Percentiles rank a stretch among this genome's conserved stretches.
phyloP scores from a whole-genome alignment of 73 alveolate genomes.

The Paramecium caudatum region DNA sequence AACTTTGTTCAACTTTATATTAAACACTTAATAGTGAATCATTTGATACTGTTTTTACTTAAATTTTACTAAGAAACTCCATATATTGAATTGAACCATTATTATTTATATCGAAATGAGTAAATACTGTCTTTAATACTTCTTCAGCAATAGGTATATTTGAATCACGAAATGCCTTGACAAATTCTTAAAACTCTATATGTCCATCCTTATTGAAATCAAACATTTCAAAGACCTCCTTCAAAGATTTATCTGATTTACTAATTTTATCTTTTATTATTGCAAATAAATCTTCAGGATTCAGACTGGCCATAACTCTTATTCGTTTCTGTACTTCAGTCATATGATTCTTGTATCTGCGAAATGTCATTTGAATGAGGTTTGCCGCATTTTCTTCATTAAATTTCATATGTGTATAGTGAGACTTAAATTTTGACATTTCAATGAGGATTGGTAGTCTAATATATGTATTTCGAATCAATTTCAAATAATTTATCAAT shows the following conservation, averaged over 20 bases:
- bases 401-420: not conserved
- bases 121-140: constrained; percentile 10
- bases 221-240: constrained; percentile 51
- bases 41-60: constrained; percentile 43
- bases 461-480: constrained; percentile 35
- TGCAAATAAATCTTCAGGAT: constrained; percentile 43
- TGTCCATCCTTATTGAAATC: constrained; percentile 59
- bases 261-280: constrained; percentile 2
- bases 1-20: constrained; percentile 2
- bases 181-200: constrained; percentile 33
- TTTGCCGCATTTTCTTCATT: constrained; percentile 35
- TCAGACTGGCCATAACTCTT: constrained; percentile 12
- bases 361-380: not conserved
- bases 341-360: constrained; percentile 58
- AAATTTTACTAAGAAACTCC: constrained; percentile 61
- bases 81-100: constrained; percentile 45
- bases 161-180: constrained; percentile 48
- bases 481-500: constrained; percentile 23
- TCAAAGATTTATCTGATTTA: constrained; percentile 10
- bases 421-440: not conserved
- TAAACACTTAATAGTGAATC: not conserved
- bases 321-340: constrained; percentile 46
- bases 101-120: constrained; percentile 23
- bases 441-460: constrained; percentile 13
- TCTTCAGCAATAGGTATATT: constrained; percentile 51